Base-by-base conservation (phyloP, 345 rosid genomes). In the Eucalyptus virginea region DNA sequence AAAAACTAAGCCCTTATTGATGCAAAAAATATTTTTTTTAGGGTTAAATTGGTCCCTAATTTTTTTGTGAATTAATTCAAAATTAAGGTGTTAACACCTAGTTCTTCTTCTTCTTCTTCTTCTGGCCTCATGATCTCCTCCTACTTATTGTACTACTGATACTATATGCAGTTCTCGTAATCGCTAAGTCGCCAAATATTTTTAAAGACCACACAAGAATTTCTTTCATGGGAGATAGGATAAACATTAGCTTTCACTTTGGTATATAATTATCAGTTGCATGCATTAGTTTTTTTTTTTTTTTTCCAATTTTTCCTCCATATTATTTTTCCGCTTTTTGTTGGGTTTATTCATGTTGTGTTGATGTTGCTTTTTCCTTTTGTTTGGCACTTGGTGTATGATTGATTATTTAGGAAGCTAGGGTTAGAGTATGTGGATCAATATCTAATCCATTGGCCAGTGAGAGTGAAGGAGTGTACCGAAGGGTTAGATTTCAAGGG, bases 371-470 rank as follows among this genome's bases (percentile, higher is more conserved):
- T 6, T 62, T 30, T 65, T 65, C 17, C 11, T 15, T 67, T 67
- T n/a, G 10, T n/a, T n/a, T 15, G 34, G 7, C 19, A 34, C 12
- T 58, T 28, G 19, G 7, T 56, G n/a, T 8, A 14, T 69, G 7
- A 2, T 26, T 9, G 7, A 52, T 9, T 19, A 30, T 32, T 34
- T 65, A 92, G 94, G 93, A 94, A 87, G 69, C 87, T 94, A 81
- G 89, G 90, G 86, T 54, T 92, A 21, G 93, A 91, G 44, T 90
- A 93, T 47, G 86, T 94, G 51, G 94, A 94, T 60, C 92, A 92
- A 11, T 91, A 92, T 87, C 89, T 93, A 13, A 90, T 93, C 56
- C 93, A 93, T 45, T 92, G 87, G 87, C 94, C 93, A 14, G 89
- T 88, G 49, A 92, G 91, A 44, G 42, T 91, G 90, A 92, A 86